Base-by-base conservation (phyloP, 1,284 basidiomycete genomes). In the Sphaerobolus stellatus region DNA sequence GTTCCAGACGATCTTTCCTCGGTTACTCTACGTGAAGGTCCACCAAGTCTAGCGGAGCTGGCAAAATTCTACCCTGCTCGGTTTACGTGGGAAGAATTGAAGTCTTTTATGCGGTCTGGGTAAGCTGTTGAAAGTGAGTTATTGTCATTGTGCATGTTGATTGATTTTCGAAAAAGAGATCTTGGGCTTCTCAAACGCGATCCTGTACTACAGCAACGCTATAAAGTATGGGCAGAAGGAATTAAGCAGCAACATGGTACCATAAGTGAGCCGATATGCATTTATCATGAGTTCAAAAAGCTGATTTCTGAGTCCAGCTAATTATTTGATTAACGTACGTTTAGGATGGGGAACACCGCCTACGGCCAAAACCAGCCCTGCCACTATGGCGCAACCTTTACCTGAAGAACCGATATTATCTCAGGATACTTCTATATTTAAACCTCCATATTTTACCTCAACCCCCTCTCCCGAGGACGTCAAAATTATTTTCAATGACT, bases 401-500 rank as follows among this genome's bases (percentile, higher is more conserved):
- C 62, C 65, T n/a, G n/a, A 29, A 52, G 60, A 25, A 57, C 68
- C 61, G 65, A 47, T 27, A n/a, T n/a, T n/a, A n/a, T n/a, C n/a
- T 43, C 31, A 24, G 27, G 31, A 56, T 33, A 27, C 50, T 16
- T 50, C 47, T 28, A 9, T 18, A 4, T 13, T 27, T 20, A 46
- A 71, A 31, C 76, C 80, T 18, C 64, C 71, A 18, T 87, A 88
- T 66, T 91, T 92, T 66, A 83, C 75, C 29, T 78, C 79, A 5
- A 76, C 85, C 59, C 81, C 81, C 11, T 78, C 84, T 1, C 62
- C 75, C 5, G 72, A 80, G 34, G 73, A 82, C 50, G 74, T 90
- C 59, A 88, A 83, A 63, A 83, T 92, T 58, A 86, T 87, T 50
- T 83, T 76, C 64, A 92, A 92, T 62, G 88, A 90, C 64, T 92